Percentiles rank a stretch among this genome's conserved stretches.
Conservation (phyloP, 495 filamentous ascomycete genomes). For the Tetracladium setigerum region DNA sequence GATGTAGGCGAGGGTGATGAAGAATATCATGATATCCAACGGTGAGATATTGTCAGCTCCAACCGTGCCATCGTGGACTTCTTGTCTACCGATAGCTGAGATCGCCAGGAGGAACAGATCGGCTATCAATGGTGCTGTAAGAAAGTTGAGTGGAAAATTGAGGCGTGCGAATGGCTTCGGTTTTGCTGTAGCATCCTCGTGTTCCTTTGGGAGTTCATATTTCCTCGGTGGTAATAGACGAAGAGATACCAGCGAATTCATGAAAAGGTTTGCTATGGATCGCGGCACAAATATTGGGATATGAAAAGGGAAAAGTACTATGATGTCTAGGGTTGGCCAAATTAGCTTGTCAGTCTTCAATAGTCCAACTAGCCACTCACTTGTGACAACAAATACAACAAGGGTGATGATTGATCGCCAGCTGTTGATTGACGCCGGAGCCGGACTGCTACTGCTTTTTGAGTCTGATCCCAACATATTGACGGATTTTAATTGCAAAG, state of each 20-base stretch:
- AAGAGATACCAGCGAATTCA: constrained; percentile 32
- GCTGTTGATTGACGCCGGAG: constrained; percentile 43
- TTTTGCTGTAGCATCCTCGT: constrained; percentile 16
- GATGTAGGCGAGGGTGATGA: constrained; percentile 64
- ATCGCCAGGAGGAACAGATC: constrained; percentile 61
- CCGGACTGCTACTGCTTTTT: too few species aligned
- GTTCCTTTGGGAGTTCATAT: constrained; percentile 6
- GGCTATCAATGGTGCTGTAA: constrained; percentile 56
- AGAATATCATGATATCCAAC: constrained; percentile 60
- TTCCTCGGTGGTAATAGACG: constrained; percentile 42
- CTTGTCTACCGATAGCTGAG: constrained; percentile 48
- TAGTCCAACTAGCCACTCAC: constrained; percentile 34
- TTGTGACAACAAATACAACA: constrained; percentile 54
- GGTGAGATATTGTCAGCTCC: constrained; percentile 53
- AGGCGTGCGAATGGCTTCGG: constrained; percentile 32
- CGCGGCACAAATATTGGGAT: constrained; percentile 43
- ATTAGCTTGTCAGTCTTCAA: constrained; percentile 40
- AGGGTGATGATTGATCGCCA: constrained; percentile 60
- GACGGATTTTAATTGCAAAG: too few species aligned
- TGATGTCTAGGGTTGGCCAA: too few species aligned
- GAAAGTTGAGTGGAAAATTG: constrained; percentile 54
- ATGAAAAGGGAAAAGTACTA: constrained; percentile 57
- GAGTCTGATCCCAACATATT: too few species aligned
- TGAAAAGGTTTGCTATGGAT: constrained; percentile 22
- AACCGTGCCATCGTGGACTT: constrained; percentile 54